Base-by-base conservation (phyloP, 495 filamentous ascomycete species). In the Hypoxylon fragiforme region DNA sequence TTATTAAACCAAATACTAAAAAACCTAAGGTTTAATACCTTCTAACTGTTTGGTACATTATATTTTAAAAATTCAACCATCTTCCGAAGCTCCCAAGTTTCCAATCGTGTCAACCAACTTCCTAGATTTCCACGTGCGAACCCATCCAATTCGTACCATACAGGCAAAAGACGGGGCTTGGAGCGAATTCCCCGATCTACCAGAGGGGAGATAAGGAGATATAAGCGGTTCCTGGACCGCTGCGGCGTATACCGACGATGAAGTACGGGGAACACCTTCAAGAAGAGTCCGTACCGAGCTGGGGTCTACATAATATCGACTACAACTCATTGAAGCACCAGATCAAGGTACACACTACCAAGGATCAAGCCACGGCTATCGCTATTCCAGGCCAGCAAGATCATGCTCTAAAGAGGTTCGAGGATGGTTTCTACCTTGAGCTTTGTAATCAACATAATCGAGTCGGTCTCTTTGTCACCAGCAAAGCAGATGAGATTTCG, bases 271-370 rank as follows among this genome's bases (percentile, higher is more conserved):
- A 85, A 44, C 83, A 80, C 37, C 75, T 88, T 24, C 70, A 74
- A 49, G 74, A 79, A 66, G 69, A 77, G 50, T 82, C 79, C 11
- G 79, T 83, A 51, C 79, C 79, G 13, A 75, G 77, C 54, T 84
- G 80, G 80, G 64, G 57, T 54, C 37, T 71, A 12, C 62, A 88
- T 64, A 90, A 90, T 67, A 78, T 90, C 64, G 86, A 89, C 68
- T 90, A 90, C 68, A 86, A 89, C 58, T 84, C 85, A 44, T 73
- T 90, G 42, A 90, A 90, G 70, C 79, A 82, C 56, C 66, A 85
- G 60, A 89, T 90, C 73, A 89, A 89, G 69, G 74, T 73, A 42
- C 76, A 85, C 62, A 90, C 87, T 0, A 83, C 82, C 14, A 74
- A 72, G 30, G 73, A 77, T 59, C 79, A 81, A 55, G 82, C 77